A percentile compares a stretch with the other conserved stretches of the same genome.
phyloP scores from a whole-genome alignment of 73 alveolate genomes.

The Stentor coeruleus region DNA sequence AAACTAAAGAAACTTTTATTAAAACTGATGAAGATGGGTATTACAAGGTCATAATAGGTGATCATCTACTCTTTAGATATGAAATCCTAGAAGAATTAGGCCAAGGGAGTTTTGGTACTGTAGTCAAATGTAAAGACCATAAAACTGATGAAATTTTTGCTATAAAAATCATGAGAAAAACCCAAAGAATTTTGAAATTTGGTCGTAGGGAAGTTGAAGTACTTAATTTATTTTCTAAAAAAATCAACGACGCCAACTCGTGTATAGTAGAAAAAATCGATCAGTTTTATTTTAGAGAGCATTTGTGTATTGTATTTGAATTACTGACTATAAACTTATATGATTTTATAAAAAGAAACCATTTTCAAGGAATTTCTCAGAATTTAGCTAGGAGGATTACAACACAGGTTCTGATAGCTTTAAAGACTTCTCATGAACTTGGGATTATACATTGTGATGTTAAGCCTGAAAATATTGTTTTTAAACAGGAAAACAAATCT shows the following conservation, averaged over 20 bases:
- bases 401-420: conserved; percentile 54
- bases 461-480: conserved; percentile 12
- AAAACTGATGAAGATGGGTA: not conserved
- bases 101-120: not conserved
- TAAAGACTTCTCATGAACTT: conserved; percentile 42
- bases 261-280: not conserved
- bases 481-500: conserved; percentile 25
- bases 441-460: conserved; percentile 30
- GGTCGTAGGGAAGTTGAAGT: not conserved
- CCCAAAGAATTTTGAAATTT: not conserved
- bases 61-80: not conserved
- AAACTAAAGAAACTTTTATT: not conserved
- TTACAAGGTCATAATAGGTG: not conserved
- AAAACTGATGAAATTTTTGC: not conserved
- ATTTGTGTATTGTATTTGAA: conserved; percentile 66
- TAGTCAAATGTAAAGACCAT: not conserved
- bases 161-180: not conserved
- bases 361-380: conserved; percentile 58
- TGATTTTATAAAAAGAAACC: conserved; percentile 57
- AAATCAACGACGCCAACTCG: not conserved
- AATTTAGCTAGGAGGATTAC: conserved; percentile 63
- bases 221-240: no score
- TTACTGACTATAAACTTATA: conserved; percentile 61
- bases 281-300: conserved; percentile 51
- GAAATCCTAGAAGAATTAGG: not conserved